Evolutionary conservation across 768 basidiomycete species (phyloP).

Genomic region (Trametes cingulata): DNA sequence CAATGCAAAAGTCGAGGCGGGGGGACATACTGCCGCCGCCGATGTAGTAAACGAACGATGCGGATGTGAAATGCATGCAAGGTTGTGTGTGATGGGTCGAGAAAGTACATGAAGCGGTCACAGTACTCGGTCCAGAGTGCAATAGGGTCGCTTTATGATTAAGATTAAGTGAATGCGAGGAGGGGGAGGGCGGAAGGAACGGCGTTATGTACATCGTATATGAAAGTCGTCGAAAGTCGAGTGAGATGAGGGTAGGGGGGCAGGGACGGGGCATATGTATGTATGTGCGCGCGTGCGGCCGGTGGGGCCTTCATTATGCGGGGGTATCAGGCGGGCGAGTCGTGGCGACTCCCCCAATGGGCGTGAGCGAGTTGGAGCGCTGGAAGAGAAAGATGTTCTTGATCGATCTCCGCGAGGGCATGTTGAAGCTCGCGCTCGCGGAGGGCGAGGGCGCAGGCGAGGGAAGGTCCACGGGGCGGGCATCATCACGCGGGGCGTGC

Average conservation of each 20-base stretch:
- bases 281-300: neutral
- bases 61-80: neutral
- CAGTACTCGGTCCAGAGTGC: neutral
- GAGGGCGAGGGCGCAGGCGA: neutral
- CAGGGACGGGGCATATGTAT: neutral
- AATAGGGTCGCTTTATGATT: slow-evolving; percentile 5
- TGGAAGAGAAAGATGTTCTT: slow-evolving; percentile 26
- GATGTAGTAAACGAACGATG: neutral
- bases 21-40: neutral
- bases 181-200: neutral
- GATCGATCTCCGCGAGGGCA: slow-evolving; percentile 18
- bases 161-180: neutral
- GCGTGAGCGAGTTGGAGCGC: slow-evolving; percentile 24
- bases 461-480: neutral
- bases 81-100: neutral
- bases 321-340: neutral
- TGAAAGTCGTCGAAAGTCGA: neutral
- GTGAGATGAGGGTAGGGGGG: neutral
- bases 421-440: neutral
- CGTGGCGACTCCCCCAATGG: neutral
- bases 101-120: neutral
- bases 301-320: neutral
- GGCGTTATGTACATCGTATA: slow-evolving; percentile 6
- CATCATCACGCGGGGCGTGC: slow-evolving; percentile 4
- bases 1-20: neutral